phyloP scores from a whole-genome alignment of 2,329 filamentous ascomycete genomes.

The Zymoseptoria brevis region DNA sequence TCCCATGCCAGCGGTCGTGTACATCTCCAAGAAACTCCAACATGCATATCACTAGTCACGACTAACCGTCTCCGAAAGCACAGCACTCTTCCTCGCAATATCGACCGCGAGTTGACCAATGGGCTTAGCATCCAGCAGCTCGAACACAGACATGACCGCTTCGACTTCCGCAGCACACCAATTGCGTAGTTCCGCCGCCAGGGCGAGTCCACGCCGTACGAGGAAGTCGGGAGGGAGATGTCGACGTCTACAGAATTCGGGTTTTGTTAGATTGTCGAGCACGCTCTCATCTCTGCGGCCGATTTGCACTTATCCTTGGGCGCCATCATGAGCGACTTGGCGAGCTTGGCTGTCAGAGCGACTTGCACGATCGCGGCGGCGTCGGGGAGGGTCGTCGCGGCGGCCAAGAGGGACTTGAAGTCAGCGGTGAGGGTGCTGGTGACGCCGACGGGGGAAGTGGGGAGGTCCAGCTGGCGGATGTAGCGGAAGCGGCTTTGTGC shows the following conservation, averaged over 20 bases:
- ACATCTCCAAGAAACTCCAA: too few species aligned
- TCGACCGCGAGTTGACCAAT: neutral
- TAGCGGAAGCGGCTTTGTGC: neutral
- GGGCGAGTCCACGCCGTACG: constrained; percentile 11
- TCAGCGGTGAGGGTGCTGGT: neutral
- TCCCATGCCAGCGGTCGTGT: too few species aligned
- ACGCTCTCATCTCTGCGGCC: too few species aligned
- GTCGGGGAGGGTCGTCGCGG: neutral
- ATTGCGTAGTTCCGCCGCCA: constrained; percentile 13
- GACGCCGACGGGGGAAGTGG: neutral
- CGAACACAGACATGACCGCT: neutral
- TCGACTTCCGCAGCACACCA: constrained; percentile 3
- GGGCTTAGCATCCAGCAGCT: neutral
- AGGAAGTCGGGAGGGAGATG: neutral
- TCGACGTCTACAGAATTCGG: too few species aligned
- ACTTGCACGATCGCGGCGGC: neutral
- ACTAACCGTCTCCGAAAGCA: neutral
- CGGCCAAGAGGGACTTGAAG: neutral
- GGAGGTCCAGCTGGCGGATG: neutral
- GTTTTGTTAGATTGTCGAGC: too few species aligned
- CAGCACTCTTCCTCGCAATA: neutral
- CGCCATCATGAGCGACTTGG: neutral
- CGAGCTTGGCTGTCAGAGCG: neutral
- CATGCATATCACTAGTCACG: neutral
- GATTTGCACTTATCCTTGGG: neutral